A percentile compares a stretch with the other conserved stretches of the same genome.
phyloP scores from a whole-genome alignment of 768 basidiomycete genomes.

The Lactifluus pinguis region DNA sequence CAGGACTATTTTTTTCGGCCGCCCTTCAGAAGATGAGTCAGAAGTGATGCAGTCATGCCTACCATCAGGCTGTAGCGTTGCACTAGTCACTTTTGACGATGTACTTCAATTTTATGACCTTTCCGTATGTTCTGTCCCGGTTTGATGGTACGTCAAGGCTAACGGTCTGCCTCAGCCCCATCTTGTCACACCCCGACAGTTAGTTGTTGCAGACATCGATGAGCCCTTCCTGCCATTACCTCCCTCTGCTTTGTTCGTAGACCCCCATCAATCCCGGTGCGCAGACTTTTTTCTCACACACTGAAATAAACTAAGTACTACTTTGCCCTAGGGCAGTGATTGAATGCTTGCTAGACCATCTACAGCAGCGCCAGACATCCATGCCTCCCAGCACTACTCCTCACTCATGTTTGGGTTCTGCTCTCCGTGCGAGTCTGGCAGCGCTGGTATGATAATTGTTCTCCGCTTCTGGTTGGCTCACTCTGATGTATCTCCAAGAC shows the following conservation, averaged over 20 bases:
- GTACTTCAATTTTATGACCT: conserved; percentile 84
- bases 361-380: conserved; percentile 55
- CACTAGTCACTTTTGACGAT: conserved; percentile 75
- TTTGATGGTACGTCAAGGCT: neutral
- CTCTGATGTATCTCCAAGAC: conserved; percentile 31
- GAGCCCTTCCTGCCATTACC: conserved; percentile 81
- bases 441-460: conserved; percentile 44
- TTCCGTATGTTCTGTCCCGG: conserved; percentile 46
- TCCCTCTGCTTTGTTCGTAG: conserved; percentile 60
- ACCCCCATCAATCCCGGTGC: conserved; percentile 63
- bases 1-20: conserved; percentile 55
- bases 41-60: conserved; percentile 37
- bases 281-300: neutral
- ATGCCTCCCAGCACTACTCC: conserved; percentile 26
- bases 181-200: conserved; percentile 34
- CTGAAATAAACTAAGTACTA: neutral
- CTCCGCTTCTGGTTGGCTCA: conserved; percentile 8
- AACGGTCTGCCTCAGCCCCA: conserved; percentile 24
- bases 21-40: conserved; percentile 32
- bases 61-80: conserved; percentile 48
- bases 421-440: conserved; percentile 60
- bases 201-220: conserved; percentile 83
- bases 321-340: conserved; percentile 43
- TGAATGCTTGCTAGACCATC: conserved; percentile 51
- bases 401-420: conserved; percentile 71